Percentiles rank a stretch among this genome's conserved stretches.
Conservation (phyloP, 371 early-diverging fungal species). For the Mucor indicus region DNA sequence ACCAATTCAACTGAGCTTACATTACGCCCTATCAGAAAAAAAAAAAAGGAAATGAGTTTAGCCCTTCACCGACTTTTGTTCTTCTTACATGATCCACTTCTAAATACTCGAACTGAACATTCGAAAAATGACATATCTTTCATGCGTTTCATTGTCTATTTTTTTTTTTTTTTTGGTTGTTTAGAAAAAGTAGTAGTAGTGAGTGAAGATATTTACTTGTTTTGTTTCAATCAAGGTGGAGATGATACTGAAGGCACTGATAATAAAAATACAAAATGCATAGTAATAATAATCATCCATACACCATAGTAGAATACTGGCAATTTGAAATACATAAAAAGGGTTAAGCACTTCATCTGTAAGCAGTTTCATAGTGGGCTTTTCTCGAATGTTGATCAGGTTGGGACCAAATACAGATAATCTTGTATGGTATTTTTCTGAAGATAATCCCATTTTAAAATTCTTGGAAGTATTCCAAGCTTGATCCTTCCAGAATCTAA, state of each 20-base stretch:
- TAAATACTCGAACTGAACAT: slow-evolving; percentile 75
- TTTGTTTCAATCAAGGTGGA: slow-evolving; percentile 85
- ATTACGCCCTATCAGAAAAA: slow-evolving; percentile 49
- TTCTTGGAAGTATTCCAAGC: slow-evolving; percentile 56
- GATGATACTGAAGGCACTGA: slow-evolving; percentile 73
- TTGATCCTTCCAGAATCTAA: slow-evolving; percentile 74
- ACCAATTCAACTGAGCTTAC: slow-evolving; percentile 87
- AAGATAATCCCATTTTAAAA: slow-evolving; percentile 53
- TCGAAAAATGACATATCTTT: slow-evolving; percentile 84
- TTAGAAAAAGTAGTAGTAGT: too few relatives aligned
- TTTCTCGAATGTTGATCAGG: slow-evolving; percentile 77
- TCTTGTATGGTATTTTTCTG: slow-evolving; percentile 58
- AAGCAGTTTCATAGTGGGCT: slow-evolving; percentile 70
- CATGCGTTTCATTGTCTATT: slow-evolving; percentile 72
- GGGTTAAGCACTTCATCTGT: slow-evolving; percentile 88
- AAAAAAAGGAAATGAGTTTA: too few relatives aligned
- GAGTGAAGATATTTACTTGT: slow-evolving; percentile 35
- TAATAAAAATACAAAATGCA: slow-evolving; percentile 89
- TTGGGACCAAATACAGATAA: slow-evolving; percentile 83
- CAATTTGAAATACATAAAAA: slow-evolving; percentile 93
- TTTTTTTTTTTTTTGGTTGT: not conserved
- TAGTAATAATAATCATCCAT: slow-evolving; percentile 95
- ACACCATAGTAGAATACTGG: slow-evolving; percentile 88
- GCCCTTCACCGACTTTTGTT: not conserved
- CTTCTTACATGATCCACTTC: slow-evolving; percentile 63